Conservation (phyloP, 495 filamentous ascomycete genomes). For the Trichoderma parareesei region DNA sequence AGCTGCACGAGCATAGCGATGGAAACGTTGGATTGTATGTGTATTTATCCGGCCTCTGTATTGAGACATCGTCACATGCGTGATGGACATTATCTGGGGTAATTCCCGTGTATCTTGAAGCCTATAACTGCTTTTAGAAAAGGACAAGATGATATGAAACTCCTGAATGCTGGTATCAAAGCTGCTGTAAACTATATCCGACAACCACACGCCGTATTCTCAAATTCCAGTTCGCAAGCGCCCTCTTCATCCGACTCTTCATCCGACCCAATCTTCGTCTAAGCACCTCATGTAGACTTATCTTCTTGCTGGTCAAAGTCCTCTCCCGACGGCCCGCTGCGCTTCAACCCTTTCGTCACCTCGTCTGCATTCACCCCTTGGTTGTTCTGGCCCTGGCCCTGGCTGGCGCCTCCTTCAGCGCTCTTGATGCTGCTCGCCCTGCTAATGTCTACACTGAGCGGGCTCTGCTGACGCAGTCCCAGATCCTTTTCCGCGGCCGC, state of each 20-base stretch:
- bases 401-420: background rate
- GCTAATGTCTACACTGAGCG: conserved; percentile 55
- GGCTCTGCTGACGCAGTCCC: conserved; percentile 54
- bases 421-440: conserved; percentile 46
- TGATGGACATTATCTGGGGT: too few relatives aligned
- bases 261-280: background rate
- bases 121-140: background rate
- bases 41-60: too few relatives aligned
- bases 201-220: background rate
- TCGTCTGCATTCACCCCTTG: background rate
- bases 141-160: background rate
- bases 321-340: background rate
- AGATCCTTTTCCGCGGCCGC: conserved; percentile 45
- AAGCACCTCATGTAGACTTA: background rate
- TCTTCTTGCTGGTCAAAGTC: background rate
- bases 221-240: background rate
- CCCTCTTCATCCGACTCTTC: background rate
- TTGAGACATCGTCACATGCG: too few relatives aligned
- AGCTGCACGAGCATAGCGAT: too few relatives aligned
- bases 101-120: too few relatives aligned
- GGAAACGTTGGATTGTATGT: too few relatives aligned
- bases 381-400: background rate
- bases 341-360: background rate
- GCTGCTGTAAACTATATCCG: background rate
- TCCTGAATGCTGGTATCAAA: background rate